Base-by-base conservation (phyloP, 202 grass and related monocot genomes). In the Thinopyrum obtusiflorum region DNA sequence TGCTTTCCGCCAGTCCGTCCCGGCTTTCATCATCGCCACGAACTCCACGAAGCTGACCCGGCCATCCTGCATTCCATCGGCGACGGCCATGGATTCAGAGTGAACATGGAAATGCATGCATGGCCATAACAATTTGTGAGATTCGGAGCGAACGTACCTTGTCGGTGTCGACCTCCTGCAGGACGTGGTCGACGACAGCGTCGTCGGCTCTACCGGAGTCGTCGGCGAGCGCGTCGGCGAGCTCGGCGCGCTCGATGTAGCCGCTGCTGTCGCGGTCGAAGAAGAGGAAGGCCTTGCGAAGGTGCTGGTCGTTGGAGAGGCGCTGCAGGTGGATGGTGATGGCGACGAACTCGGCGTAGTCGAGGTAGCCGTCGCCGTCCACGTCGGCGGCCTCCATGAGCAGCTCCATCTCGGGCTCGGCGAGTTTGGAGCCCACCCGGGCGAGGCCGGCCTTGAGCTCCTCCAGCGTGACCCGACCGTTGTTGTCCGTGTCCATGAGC, bases 381-480 rank as follows among this genome's bases (percentile, higher is more conserved):
- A 95, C 93, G 74, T 98, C 95, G 31, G 90, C 95, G 75, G 95
- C 95, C 79, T 98, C 95, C 95, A 98, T 98, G 60, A 98, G 90
- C 74, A 98, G 80, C 81, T 92, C 92, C 86, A 98, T 98, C 91
- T 98, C 95, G 8, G 91, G 72, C 88, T 98, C 95, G 14, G 86
- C 88, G 5, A 98, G 84, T 84, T 95, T 94, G 70, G 95, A 98
- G 2, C 93, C 92, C 1, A 93, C 91, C 80, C 92, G 92, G 51
- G 24, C 80, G 91, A 98, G 95, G 28, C 95, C 91, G 9, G 73
- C 88, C 76, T 95, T 98, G 76, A 98, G 86, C 82, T 98, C 89
- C 62, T 89, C 79, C 17, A 93, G 91, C 73, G 95, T 93, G 25
- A 98, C 84, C 84, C 76, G 74, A 5, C 95, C 95, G 39, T 95